Conservation (phyloP, 176 grass and related monocot genomes). For the Saccharum officinarum region DNA sequence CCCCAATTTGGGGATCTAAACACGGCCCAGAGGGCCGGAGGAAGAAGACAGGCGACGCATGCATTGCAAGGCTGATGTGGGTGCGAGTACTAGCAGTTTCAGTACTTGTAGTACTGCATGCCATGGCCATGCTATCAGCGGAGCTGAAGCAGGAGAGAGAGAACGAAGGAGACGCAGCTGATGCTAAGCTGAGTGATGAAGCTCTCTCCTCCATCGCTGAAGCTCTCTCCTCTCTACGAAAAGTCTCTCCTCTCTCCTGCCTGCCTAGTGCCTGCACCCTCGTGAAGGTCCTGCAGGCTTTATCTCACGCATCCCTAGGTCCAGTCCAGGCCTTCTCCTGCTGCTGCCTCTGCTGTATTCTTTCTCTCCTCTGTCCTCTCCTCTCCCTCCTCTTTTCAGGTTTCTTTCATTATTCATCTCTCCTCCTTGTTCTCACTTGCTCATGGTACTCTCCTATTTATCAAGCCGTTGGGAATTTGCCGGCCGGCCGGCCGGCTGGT, state of each 20-base stretch:
- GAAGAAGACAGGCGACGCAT: constrained; percentile 26
- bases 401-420: not conserved
- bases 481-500: too few relatives aligned
- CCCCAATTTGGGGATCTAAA: too few relatives aligned
- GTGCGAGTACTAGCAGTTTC: constrained; percentile 25
- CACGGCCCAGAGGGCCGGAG: too few relatives aligned
- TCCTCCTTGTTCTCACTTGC: constrained; percentile 13
- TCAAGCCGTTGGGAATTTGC: not conserved
- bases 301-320: constrained; percentile 69
- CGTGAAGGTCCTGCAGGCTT: constrained; percentile 82
- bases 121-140: not conserved
- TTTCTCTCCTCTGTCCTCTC: not conserved
- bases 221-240: not conserved
- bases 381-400: not conserved
- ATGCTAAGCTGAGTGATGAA: not conserved
- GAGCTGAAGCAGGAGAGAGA: not conserved
- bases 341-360: not conserved
- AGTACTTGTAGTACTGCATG: not conserved
- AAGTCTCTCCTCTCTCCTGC: not conserved
- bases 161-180: not conserved
- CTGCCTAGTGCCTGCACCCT: not conserved
- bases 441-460: constrained; percentile 25
- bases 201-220: too few relatives aligned
- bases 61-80: constrained; percentile 38
- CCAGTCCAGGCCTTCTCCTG: not conserved